Conservation (phyloP, 345 rosid genomes). For the Populus nigra region DNA sequence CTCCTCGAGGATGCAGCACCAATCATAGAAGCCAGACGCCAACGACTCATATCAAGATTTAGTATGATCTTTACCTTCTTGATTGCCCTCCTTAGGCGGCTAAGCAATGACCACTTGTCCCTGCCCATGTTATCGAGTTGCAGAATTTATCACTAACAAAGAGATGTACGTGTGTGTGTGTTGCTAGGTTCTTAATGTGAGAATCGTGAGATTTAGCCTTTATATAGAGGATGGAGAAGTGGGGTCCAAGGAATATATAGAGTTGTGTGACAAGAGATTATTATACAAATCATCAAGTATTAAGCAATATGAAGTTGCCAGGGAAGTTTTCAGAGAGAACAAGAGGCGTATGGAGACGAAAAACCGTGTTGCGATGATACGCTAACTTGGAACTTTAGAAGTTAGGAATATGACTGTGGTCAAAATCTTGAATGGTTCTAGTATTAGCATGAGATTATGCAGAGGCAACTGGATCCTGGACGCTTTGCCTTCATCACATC, state of each 20-base stretch:
- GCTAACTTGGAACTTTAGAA: neutral
- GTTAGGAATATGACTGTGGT: neutral
- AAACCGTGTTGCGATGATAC: neutral
- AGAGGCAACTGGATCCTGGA: neutral
- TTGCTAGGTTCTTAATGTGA: too few relatives aligned
- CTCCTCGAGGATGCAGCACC: slow-evolving; percentile 30
- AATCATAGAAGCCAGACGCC: slow-evolving; percentile 51
- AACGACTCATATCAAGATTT: slow-evolving; percentile 39
- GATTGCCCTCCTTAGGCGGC: slow-evolving; percentile 61
- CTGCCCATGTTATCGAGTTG: neutral
- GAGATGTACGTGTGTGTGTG: too few relatives aligned
- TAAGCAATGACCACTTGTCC: slow-evolving; percentile 38
- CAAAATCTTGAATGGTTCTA: slow-evolving; percentile 1
- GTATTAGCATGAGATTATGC: neutral
- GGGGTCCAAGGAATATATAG: neutral
- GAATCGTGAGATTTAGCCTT: too few relatives aligned
- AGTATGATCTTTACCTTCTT: slow-evolving; percentile 63
- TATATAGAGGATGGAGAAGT: neutral
- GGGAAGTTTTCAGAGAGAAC: neutral
- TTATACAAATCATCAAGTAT: neutral
- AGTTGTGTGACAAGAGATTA: neutral
- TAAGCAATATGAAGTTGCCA: slow-evolving; percentile 2
- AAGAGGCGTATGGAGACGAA: neutral
- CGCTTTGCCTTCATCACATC: too few relatives aligned
- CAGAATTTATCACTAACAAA: too few relatives aligned